Percentiles rank a stretch among this genome's conserved stretches.
These are phyloP conservation scores for Dictyostelium intermedium DNA, from an alignment of 78 protist species.

Conservation along the genomic window DNA sequence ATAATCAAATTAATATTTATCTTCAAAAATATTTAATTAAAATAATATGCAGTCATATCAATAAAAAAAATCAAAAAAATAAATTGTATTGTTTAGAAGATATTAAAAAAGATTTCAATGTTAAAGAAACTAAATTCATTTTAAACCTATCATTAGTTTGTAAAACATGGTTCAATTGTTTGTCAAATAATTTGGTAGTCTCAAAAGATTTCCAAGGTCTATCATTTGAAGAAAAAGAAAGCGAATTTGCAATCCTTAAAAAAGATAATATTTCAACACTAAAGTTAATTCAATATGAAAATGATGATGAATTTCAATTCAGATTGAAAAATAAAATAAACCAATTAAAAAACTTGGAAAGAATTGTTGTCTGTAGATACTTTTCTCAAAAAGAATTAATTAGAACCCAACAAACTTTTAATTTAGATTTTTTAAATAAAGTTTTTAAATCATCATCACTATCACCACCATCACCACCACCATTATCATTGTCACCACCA, in stretches of 20 bases:
- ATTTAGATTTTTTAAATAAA: neutral
- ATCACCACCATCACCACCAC: neutral
- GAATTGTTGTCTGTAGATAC: neutral
- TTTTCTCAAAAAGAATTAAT: conserved; percentile 5
- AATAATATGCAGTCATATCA: neutral
- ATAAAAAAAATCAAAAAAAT: neutral
- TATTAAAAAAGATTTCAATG: neutral
- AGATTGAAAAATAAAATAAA: neutral
- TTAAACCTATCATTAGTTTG: neutral
- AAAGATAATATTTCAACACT: neutral
- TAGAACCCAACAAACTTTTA: neutral
- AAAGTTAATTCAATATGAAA: neutral
- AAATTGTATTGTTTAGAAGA: neutral
- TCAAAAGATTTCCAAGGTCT: neutral
- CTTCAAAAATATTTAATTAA: neutral
- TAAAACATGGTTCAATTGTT: neutral
- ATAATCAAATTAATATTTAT: neutral
- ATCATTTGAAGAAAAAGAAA: neutral
- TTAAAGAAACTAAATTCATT: neutral
- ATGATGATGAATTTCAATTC: neutral
- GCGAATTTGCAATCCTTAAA: neutral
- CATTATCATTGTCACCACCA: neutral
- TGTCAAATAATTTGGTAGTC: neutral
- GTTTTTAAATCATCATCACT: neutral
- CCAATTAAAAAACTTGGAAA: neutral